Evolutionary conservation across 148 eudicot genomes (phyloP), one percentile per base, ranked within the genome.

Genomic region (Arbutus unedo): DNA sequence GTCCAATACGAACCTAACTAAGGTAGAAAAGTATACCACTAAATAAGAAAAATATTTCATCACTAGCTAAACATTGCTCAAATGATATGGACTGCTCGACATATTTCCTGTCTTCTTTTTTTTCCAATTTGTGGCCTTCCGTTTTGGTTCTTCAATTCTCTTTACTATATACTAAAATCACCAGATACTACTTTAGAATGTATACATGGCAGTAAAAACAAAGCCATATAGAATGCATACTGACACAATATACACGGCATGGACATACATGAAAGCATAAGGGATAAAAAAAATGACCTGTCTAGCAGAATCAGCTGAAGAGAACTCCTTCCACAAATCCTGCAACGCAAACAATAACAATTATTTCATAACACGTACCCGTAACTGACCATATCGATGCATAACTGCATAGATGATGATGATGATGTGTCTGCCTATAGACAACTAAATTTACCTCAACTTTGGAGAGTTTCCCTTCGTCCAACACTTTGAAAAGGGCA

Each of bases 401-500:
- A 70, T n/a, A 60, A 23, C 38, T n/a, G 2, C 54, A 51, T 49
- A 48, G 0, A n/a, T 15, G 38, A 16, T 0, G 3, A 53, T 14
- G 19, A 13, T 6, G 5, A 57, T 49, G 44, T n/a, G 14, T 48
- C 13, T 47, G 7, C 2, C 7, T 10, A 6, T 5, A n/a, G 21
- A 18, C 25, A 49, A 19, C 38, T n/a, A 25, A 70, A 48, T 54
- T 59, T 82, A 95, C 98, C 89, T 95, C 98, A 62, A 90, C 88
- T 88, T 90, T 87, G 57, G 93, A 88, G 81, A 95, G 96, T 76
- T 95, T 95, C 7, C 91, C 93, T 83, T 95, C 98, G 83, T 95
- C 98, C 67, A 95, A 77, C 0, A 95, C 98, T 85, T 95, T 95
- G 86, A 95, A 93, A 8, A 95, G 89, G 90, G 98, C 97, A 82